These are phyloP conservation scores for Cyamopsis tetragonoloba DNA, from an alignment of 306 rosid species.

Conservation along the genomic window DNA sequence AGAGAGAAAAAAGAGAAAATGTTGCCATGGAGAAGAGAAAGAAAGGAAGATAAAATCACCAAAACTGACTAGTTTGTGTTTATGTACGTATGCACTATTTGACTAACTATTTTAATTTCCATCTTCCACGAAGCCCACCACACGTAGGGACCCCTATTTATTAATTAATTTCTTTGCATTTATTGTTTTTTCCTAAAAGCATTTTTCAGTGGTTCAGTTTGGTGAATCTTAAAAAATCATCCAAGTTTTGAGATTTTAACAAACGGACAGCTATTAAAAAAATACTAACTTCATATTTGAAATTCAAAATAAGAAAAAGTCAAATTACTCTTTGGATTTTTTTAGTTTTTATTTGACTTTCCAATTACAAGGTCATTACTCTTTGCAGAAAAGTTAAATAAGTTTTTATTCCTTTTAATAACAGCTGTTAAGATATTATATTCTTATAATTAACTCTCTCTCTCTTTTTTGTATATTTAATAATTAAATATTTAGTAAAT, in stretches of 20 bases:
- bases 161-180: slow-evolving; percentile 29
- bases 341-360: no score
- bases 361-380: no score
- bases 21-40: slow-evolving; percentile 26
- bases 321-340: no score
- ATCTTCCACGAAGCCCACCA: slow-evolving; percentile 35
- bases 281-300: neutral
- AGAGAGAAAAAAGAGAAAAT: neutral
- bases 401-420: no score
- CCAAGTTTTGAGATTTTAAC: neutral
- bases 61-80: slow-evolving; percentile 19
- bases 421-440: no score
- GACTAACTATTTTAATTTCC: slow-evolving; percentile 24
- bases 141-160: slow-evolving; percentile 31
- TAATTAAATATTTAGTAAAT: no score
- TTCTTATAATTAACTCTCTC: no score
- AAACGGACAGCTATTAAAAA: neutral
- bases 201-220: neutral
- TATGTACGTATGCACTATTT: slow-evolving; percentile 38
- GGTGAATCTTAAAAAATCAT: neutral
- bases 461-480: no score
- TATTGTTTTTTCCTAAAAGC: neutral
- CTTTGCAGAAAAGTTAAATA: no score
- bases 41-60: neutral
- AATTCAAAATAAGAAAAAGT: no score